Evolutionary conservation across 495 filamentous ascomycete genomes (phyloP).

Genomic region (Filosporella fistucella): DNA sequence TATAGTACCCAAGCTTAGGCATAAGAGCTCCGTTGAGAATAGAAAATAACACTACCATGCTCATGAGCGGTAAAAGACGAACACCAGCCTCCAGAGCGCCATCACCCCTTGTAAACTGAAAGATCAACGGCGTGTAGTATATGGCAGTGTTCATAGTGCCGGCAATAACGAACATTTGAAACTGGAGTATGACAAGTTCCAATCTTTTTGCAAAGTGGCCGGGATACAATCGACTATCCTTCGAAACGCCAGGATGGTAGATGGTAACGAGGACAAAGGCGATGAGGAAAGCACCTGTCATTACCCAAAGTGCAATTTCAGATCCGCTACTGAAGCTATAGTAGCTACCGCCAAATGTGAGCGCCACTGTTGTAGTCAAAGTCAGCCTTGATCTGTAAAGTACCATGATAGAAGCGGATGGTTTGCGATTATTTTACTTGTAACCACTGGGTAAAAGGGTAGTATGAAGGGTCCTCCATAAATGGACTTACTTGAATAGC

Average conservation of each 20-base stretch:
- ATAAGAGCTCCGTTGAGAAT: conserved; percentile 46
- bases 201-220: conserved; percentile 37
- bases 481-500: no score
- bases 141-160: conserved; percentile 33
- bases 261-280: conserved; percentile 44
- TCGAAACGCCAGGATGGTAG: no score
- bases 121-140: conserved; percentile 51
- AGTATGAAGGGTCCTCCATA: no score
- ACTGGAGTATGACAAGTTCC: conserved; percentile 34
- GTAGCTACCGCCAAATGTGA: conserved; percentile 44
- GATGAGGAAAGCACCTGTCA: conserved; percentile 39
- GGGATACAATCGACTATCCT: conserved; percentile 45
- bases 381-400: no score
- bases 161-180: conserved; percentile 28
- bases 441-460: no score
- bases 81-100: conserved; percentile 32
- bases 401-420: no score
- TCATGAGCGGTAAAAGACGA: conserved; percentile 46
- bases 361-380: conserved; percentile 40
- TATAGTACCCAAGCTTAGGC: conserved; percentile 43
- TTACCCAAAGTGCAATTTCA: conserved; percentile 43
- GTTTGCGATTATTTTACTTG: no score
- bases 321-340: conserved; percentile 38
- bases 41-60: conserved; percentile 29
- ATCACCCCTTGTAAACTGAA: conserved; percentile 39